Conservation (phyloP, 306 rosid genomes). For the Medicago truncatula region DNA sequence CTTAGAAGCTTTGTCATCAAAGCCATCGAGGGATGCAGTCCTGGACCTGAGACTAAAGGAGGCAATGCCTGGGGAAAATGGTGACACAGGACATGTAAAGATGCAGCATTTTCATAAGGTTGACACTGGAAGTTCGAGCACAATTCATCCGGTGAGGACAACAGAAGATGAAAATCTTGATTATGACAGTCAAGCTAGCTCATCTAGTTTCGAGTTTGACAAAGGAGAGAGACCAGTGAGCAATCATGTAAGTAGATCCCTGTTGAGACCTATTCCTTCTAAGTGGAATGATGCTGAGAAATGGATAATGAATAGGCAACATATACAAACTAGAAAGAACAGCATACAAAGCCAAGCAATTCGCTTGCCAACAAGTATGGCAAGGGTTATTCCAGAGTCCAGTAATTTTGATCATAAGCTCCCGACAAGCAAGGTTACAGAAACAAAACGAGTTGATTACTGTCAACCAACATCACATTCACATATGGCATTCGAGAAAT, state of each 20-base stretch:
- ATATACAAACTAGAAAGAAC: slow-evolving; percentile 55
- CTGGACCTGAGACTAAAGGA: slow-evolving; percentile 34
- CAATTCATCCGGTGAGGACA: slow-evolving; percentile 63
- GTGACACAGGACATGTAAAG: slow-evolving; percentile 44
- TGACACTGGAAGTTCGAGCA: slow-evolving; percentile 66
- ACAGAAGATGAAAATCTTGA: slow-evolving; percentile 86
- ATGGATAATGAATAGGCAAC: slow-evolving; percentile 87
- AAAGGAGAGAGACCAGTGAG: slow-evolving; percentile 77
- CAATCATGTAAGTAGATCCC: slow-evolving; percentile 59
- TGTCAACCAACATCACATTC: slow-evolving; percentile 67
- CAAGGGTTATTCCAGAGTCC: slow-evolving; percentile 80
- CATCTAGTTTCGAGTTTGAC: slow-evolving; percentile 96
- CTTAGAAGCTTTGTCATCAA: slow-evolving; percentile 56
- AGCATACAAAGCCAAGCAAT: slow-evolving; percentile 57
- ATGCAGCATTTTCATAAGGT: slow-evolving; percentile 57
- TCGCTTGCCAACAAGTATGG: slow-evolving; percentile 67
- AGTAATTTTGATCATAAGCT: slow-evolving; percentile 60
- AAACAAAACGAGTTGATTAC: slow-evolving; percentile 79
- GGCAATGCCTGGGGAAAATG: slow-evolving; percentile 53
- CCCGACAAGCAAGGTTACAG: slow-evolving; percentile 51
- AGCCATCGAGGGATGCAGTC: slow-evolving; percentile 46
- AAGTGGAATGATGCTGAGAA: slow-evolving; percentile 99
- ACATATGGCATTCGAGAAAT: slow-evolving; percentile 67
- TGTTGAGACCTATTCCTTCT: slow-evolving; percentile 80
- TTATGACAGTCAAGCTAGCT: slow-evolving; percentile 96